Conservation (phyloP, 805 yeast genomes). For the Yarrowia hollandica region DNA sequence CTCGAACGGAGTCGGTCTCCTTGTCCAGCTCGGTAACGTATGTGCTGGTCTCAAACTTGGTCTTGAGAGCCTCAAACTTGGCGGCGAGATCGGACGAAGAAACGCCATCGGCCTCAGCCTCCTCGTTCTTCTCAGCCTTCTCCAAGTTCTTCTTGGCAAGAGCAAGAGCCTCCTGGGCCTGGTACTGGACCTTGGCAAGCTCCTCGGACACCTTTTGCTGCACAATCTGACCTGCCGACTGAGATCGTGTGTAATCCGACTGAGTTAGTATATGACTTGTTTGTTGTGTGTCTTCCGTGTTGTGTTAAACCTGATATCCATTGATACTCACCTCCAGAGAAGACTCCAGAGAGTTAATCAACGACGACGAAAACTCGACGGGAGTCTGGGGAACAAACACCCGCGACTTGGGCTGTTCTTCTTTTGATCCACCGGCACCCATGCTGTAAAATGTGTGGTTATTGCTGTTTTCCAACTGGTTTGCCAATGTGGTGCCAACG, state of each 20-base stretch:
- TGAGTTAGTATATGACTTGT: conserved; percentile 2
- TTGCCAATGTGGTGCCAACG: neutral
- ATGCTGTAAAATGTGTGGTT: conserved; percentile 30
- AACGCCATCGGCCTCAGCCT: conserved; percentile 32
- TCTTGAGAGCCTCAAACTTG: conserved; percentile 39
- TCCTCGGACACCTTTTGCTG: conserved; percentile 42
- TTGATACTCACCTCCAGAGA: conserved; percentile 35
- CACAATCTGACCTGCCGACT: conserved; percentile 39
- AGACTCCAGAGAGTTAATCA: conserved; percentile 40
- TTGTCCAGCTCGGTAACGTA: conserved; percentile 37
- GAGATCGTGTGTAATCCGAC: conserved; percentile 44
- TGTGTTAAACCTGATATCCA: neutral
- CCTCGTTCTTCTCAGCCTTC: conserved; percentile 30
- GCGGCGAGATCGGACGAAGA: conserved; percentile 35
- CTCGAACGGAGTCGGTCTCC: conserved; percentile 38
- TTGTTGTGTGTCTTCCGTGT: too few species aligned
- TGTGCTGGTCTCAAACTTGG: conserved; percentile 40
- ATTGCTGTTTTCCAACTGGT: neutral
- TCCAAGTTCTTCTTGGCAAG: conserved; percentile 32
- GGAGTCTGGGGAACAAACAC: conserved; percentile 42
- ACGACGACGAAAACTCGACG: conserved; percentile 39
- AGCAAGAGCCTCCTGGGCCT: conserved; percentile 38
- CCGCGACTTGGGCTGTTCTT: conserved; percentile 33
- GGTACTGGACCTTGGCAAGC: conserved; percentile 39
- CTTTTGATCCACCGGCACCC: conserved; percentile 39